Evolutionary conservation across 306 rosid species (phyloP).

Genomic region (Prunus kanzakura): DNA sequence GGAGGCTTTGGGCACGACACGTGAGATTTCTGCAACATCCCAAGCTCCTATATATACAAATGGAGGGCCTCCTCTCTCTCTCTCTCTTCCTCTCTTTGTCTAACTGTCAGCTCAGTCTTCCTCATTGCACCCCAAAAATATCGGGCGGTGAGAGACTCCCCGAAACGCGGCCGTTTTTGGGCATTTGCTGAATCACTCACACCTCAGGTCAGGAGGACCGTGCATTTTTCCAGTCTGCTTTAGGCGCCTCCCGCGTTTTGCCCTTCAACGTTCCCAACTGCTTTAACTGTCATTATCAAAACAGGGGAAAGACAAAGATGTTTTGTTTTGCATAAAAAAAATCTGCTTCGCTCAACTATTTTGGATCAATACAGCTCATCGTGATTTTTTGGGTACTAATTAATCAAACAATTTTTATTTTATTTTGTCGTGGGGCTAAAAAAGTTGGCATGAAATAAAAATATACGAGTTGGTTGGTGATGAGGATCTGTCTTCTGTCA

Average conservation of each 20-base stretch:
- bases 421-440: too few relatives aligned
- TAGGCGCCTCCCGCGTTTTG: not conserved
- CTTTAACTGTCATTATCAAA: constrained; percentile 5
- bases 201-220: not conserved
- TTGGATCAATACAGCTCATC: too few relatives aligned
- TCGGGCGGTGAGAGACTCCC: not conserved
- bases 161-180: not conserved
- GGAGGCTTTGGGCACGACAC: not conserved
- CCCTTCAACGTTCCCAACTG: not conserved
- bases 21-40: constrained; percentile 2
- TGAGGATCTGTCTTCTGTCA: not conserved
- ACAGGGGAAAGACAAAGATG: too few relatives aligned
- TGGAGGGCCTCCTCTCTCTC: not conserved
- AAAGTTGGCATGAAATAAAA: too few relatives aligned
- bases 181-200: not conserved
- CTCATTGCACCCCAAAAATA: not conserved
- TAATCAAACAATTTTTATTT: too few relatives aligned
- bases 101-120: not conserved
- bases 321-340: too few relatives aligned
- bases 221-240: too few relatives aligned
- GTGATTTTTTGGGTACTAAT: too few relatives aligned
- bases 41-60: not conserved
- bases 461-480: not conserved
- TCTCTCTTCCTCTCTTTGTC: not conserved
- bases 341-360: too few relatives aligned